Percentiles rank a stretch among this genome's conserved stretches.
Conservation (phyloP, 2,329 filamentous ascomycete genomes). For the Colletotrichum kahawae region DNA sequence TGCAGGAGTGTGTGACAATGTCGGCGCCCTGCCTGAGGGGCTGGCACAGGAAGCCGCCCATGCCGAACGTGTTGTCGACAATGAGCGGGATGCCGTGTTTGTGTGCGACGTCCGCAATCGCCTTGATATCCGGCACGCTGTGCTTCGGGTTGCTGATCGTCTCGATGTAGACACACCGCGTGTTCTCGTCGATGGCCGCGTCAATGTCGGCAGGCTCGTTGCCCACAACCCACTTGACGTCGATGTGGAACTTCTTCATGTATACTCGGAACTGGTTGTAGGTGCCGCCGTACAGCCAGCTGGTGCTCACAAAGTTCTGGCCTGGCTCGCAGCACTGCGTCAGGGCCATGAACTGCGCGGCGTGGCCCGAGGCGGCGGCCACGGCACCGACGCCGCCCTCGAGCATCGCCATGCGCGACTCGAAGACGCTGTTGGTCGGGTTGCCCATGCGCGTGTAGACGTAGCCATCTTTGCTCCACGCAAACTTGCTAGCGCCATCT, state of each 20-base stretch:
- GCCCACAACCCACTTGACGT: constrained; percentile 84
- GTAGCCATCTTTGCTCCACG: constrained; percentile 68
- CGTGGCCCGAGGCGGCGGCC: constrained; percentile 83
- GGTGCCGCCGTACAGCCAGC: constrained; percentile 91
- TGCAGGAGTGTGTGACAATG: constrained; percentile 73
- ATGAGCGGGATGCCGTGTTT: constrained; percentile 37
- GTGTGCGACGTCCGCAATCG: constrained; percentile 66
- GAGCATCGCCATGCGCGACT: constrained; percentile 91
- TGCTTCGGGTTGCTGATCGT: constrained; percentile 93
- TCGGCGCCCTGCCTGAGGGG: constrained; percentile 75
- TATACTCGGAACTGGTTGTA: constrained; percentile 98
- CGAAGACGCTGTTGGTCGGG: constrained; percentile 92
- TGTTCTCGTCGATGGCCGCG: constrained; percentile 86
- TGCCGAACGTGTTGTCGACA: constrained; percentile 75
- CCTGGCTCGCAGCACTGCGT: constrained; percentile 80
- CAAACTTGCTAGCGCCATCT: constrained; percentile 38
- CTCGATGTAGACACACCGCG: constrained; percentile 90
- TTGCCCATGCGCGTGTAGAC: constrained; percentile 96
- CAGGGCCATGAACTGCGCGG: constrained; percentile 91
- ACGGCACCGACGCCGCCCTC: constrained; percentile 90
- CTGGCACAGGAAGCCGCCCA: constrained; percentile 69
- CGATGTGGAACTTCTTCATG: constrained; percentile 81
- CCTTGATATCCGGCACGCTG: constrained; percentile 76
- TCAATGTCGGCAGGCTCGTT: constrained; percentile 81
- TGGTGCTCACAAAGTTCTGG: constrained; percentile 94